These are phyloP conservation scores for Tylopilus balloui DNA, from an alignment of 768 basidiomycete genomes.

Conservation along the genomic window DNA sequence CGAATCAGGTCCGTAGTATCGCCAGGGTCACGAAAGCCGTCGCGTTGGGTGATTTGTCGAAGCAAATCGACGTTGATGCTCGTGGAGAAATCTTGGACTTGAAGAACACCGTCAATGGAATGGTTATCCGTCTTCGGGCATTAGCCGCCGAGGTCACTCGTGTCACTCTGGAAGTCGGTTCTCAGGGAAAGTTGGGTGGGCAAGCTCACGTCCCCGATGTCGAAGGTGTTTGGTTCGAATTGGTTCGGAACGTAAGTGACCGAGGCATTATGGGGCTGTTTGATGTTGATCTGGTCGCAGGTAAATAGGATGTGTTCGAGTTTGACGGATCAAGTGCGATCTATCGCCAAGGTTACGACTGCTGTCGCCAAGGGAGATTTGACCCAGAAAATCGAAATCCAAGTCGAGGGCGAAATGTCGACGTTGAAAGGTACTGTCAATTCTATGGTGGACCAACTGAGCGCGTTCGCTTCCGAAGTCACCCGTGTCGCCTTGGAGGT, in stretches of 20 bases:
- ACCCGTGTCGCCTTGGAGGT: conserved; percentile 84
- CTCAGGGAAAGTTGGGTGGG: conserved; percentile 84
- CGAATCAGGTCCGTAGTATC: conserved; percentile 53
- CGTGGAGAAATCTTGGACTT: conserved; percentile 86
- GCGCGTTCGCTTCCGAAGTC: conserved; percentile 81
- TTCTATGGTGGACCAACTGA: conserved; percentile 90
- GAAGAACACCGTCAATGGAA: conserved; percentile 57
- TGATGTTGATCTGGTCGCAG: conserved; percentile 29
- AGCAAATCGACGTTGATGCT: conserved; percentile 89
- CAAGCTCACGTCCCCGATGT: conserved; percentile 86
- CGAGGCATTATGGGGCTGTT: not conserved
- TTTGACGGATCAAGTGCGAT: conserved; percentile 76
- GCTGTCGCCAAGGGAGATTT: conserved; percentile 89
- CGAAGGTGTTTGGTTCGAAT: conserved; percentile 86
- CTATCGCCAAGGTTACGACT: conserved; percentile 81
- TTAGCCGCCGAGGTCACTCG: conserved; percentile 80
- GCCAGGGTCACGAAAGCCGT: conserved; percentile 69
- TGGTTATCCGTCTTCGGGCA: conserved; percentile 50
- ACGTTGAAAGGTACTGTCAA: conserved; percentile 83
- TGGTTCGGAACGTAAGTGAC: conserved; percentile 63
- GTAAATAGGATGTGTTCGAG: conserved; percentile 81
- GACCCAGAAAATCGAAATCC: conserved; percentile 90
- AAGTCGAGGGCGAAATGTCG: conserved; percentile 83
- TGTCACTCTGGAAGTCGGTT: conserved; percentile 82
- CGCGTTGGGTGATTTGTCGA: conserved; percentile 82